Conservation (phyloP, 2,329 filamentous ascomycete species). For the Chaetomiaceae sp. region DNA sequence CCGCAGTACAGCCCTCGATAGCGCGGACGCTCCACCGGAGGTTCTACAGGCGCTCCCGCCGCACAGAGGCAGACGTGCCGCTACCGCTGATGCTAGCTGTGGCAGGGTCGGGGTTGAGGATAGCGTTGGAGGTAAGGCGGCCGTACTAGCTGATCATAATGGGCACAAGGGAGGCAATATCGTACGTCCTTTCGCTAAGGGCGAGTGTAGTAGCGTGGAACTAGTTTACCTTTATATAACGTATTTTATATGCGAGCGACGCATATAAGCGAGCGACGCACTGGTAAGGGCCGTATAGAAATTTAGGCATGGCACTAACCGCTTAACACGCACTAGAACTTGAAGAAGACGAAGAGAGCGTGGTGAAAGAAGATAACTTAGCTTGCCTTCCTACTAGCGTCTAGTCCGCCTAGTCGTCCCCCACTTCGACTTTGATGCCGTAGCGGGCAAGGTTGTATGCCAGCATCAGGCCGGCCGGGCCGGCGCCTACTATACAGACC, state of each 20-base stretch:
- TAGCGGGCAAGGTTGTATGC: conserved; percentile 54
- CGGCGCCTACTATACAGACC: conserved; percentile 47
- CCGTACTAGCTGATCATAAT: not conserved
- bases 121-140: not conserved
- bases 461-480: conserved; percentile 51
- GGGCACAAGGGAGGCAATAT: conserved; percentile 10
- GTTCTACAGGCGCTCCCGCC: conserved; percentile 23
- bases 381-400: conserved; percentile 58
- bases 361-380: too few species aligned
- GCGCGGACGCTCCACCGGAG: conserved; percentile 31
- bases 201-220: conserved; percentile 11
- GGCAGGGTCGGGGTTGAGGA: conserved; percentile 19
- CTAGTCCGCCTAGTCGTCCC: conserved; percentile 63
- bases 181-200: conserved; percentile 22
- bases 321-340: not conserved
- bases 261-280: too few species aligned
- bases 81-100: conserved; percentile 16
- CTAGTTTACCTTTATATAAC: too few species aligned
- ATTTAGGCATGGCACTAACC: too few species aligned
- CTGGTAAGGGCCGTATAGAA: too few species aligned
- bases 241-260: too few species aligned
- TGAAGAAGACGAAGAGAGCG: too few species aligned
- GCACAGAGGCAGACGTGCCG: too few species aligned
- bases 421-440: conserved; percentile 57
- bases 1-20: conserved; percentile 30